Base-by-base conservation (phyloP, 2,329 filamentous ascomycete species). In the Herpotrichia juniperi region DNA sequence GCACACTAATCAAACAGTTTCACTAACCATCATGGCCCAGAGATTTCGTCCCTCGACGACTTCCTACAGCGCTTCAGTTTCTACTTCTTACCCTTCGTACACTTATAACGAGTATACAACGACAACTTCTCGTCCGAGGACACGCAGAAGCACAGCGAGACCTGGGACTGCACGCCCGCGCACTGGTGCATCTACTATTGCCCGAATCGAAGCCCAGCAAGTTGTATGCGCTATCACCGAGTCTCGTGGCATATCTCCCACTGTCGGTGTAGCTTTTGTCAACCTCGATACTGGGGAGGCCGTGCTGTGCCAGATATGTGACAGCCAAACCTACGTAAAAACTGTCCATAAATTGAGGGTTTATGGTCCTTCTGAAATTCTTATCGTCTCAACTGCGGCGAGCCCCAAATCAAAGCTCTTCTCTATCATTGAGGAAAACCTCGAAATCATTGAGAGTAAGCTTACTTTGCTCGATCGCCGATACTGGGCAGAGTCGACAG, bases 171-270 rank as follows among this genome's bases (percentile, higher is more conserved):
- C 74, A 44, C 74, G 78, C 32, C 81, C 80, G 44, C 77, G 78
- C 52, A 86, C 83, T 31, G 78, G 78, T 42, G 77, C 80, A 25
- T 87, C 85, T 1, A 84, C 82, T 2, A 78, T 83, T 39, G 84
- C 81, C 26, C 78, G 81, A 39, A 71, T 82, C 42, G 79, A 81
- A 56, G 76, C 78, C 21, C 87, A 93, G 63, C 85, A 89, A 55
- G 85, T 96, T 48, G 79, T 97, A n/a, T 97, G 93, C 72, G 93
- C 93, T 3, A 76, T 97, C 43, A 90, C 86, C 63, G 92, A 97
- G 71, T 91, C 90, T 37, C 88, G 93, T n/a, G 91, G 91, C 4
- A 84, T 96, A 4, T 87, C 90, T 19, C 91, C 92, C 0, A 89
- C 87, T 0, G 87, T 97, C 1, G 93, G 93, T 1, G 79, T 96